Conservation (phyloP, 75 land plant species). For the Ceratopteris richardii region DNA sequence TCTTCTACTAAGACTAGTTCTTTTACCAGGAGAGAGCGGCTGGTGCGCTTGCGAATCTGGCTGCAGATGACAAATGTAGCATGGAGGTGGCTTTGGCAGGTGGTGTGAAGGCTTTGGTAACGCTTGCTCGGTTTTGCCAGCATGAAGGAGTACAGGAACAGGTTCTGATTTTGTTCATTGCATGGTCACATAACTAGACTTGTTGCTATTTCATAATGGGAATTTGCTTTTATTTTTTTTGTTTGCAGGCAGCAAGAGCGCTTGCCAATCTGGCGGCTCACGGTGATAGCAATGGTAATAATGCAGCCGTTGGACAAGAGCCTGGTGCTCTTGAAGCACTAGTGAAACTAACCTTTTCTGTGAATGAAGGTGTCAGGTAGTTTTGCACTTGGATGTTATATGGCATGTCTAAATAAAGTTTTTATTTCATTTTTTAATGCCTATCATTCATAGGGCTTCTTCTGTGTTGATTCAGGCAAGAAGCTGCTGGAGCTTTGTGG, state of each 20-base stretch:
- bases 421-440: too few species aligned
- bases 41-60: constrained; percentile 96
- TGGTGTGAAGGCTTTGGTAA: constrained; percentile 92
- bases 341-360: constrained; percentile 81
- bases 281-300: constrained; percentile 96
- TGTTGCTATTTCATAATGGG: too few species aligned
- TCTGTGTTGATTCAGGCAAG: constrained; percentile 74
- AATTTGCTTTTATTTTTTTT: too few species aligned
- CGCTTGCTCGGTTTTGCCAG: constrained; percentile 82
- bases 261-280: constrained; percentile 98
- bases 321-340: constrained; percentile 95
- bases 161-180: constrained; percentile 29
- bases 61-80: constrained; percentile 99
- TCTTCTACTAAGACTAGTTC: neutral
- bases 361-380: constrained; percentile 96
- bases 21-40: constrained; percentile 82
- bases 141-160: constrained; percentile 98
- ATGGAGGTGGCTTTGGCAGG: constrained; percentile 92
- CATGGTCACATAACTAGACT: too few species aligned
- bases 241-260: constrained; percentile 88
- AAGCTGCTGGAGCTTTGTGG: constrained; percentile 99
- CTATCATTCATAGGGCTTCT: too few species aligned
- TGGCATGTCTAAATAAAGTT: too few species aligned
- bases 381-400: neutral
- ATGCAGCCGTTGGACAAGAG: constrained; percentile 96